Base-by-base conservation (phyloP, 2,329 filamentous ascomycete genomes). In the Calonectria montana region DNA sequence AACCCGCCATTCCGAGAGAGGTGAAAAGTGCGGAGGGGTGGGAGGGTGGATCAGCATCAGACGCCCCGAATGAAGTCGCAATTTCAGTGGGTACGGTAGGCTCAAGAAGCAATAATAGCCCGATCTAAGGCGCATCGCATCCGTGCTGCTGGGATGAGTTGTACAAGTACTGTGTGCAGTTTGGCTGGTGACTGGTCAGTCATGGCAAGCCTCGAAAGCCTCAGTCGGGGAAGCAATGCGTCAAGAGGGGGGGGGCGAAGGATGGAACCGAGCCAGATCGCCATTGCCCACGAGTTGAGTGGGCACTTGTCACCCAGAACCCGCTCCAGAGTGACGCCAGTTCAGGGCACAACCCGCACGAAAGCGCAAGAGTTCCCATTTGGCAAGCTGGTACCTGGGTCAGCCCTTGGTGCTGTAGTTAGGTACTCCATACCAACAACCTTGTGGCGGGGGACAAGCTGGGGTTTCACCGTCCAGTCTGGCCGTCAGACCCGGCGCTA, bases 401-500 rank as follows among this genome's bases (percentile, higher is more conserved):
- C 47, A 43, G 37, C 37, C 25, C 35, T 50, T 10, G 48, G 55
- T 47, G 66, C 63, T 50, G 71, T 70, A 67, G 39, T 66, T 68
- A 55, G 47, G 53, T 71, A 59, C 61, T 48, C 73, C 62, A 65
- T 73, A 78, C 73, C 74, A 77, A 73, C 67, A 55, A 55, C 50
- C 50, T 55, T 55, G 71, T 71, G 66, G 71, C 66, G 71, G 71
- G 64, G 70, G 63, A 35, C 41, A 69, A 67, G 67, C 70, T 70
- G 75, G 76, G 71, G 48, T 66, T 71, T 75, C 68, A 70, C 61
- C 67, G 71, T 72, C 70, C 68, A 74, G 72, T 76, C 71, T 75
- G 76, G 73, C 73, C 75, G 73, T 72, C 71, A 73, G 70, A 75
- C 70, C 75, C 76, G 76, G 75, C 79, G 78, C 77, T 79, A 79